These are phyloP conservation scores for Flaveria floridana DNA, from an alignment of 140 eudicot genomes.

Conservation along the genomic window DNA sequence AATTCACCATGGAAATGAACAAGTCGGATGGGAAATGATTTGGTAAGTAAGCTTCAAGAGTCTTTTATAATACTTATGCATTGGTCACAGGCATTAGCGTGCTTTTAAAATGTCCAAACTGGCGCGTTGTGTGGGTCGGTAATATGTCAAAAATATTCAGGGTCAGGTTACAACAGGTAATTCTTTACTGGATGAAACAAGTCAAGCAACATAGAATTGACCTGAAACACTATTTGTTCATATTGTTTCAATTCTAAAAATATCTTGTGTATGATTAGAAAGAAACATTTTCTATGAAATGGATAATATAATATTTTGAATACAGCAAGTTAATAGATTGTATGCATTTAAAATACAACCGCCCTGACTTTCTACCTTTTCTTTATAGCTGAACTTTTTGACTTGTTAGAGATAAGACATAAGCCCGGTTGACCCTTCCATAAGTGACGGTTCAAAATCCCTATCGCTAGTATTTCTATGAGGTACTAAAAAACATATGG, in stretches of 20 bases:
- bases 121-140: not conserved
- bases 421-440: not conserved
- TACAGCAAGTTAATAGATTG: not conserved
- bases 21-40: slow-evolving; percentile 12
- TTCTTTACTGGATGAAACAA: not conserved
- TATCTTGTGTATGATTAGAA: not conserved
- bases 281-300: not conserved
- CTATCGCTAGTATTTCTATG: not conserved
- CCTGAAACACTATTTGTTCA: slow-evolving; percentile 10
- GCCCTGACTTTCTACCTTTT: not conserved
- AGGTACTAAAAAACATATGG: not conserved
- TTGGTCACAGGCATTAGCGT: not conserved
- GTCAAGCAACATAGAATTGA: not conserved
- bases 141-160: not conserved
- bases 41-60: slow-evolving; percentile 18
- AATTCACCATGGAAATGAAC: not conserved
- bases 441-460: not conserved
- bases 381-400: not conserved
- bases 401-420: not conserved
- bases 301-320: not conserved
- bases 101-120: not conserved
- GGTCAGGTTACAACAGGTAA: not conserved
- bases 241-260: not conserved
- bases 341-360: not conserved
- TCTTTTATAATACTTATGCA: slow-evolving; percentile 1